Base-by-base conservation (phyloP, 495 filamentous ascomycete genomes). In the Podospora conica region DNA sequence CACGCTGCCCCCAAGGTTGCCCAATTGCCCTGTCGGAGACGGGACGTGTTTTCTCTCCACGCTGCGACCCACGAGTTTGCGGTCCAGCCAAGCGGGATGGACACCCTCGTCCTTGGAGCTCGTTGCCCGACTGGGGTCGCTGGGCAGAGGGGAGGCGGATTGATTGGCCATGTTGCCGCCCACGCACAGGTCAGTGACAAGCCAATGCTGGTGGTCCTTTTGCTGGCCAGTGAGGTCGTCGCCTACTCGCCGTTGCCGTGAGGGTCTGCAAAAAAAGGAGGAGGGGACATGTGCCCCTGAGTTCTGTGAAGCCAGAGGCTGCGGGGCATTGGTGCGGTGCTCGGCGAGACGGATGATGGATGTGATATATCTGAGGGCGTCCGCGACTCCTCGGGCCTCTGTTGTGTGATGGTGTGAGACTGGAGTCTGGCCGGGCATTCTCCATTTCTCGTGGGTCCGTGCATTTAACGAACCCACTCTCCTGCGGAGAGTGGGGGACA, bases 111-210 rank as follows among this genome's bases (percentile, higher is more conserved):
- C 20, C 54, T 29, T 56, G 18, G 22, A 28, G 48, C 24, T 31
- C 20, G 25, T 20, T 33, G 29, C 55, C 61, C 57, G 68, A 60
- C 64, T 64, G 61, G 65, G 69, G 67, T 69, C 68, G 72, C 70
- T 67, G 66, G 60, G 63, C 62, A 61, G 61, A 31, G 20, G 20
- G 67, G 69, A 54, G 69, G 64, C 57, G 5, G n/a, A 65, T 9
- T 80, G 71, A 81, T 81, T 81, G 79, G 79, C 64, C 66, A 58
- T 66, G 71, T 79, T 79, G 72, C 72, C 79, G 79, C 79, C 78
- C 76, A 68, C 67, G 40, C 40, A 27, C 59, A 72, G 65, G 65
- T 48, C 40, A n/a, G 78, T 80, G 78, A 79, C 68, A 64, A 70
- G 65, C 56, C 68, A 62, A 64, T 61, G 56, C 58, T 40, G 53